These are phyloP conservation scores for Schwanniomyces sp. DNA, from an alignment of 805 yeast species.

Conservation along the genomic window DNA sequence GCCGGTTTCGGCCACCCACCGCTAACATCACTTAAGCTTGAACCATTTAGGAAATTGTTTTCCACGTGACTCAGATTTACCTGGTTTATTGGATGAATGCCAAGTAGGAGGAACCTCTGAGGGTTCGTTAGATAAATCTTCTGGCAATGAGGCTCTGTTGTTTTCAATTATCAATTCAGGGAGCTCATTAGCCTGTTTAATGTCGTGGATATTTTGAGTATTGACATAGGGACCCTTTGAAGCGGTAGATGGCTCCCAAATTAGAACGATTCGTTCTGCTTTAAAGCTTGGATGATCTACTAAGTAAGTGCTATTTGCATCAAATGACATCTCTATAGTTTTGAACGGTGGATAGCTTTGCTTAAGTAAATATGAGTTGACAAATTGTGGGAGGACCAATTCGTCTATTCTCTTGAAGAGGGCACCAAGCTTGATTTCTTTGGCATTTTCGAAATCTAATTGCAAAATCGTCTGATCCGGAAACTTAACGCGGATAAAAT, in stretches of 20 bases:
- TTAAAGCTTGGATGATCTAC: slow-evolving; percentile 29
- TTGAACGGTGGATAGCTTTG: slow-evolving; percentile 41
- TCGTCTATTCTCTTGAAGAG: slow-evolving; percentile 36
- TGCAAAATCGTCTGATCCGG: slow-evolving; percentile 40
- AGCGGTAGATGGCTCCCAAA: slow-evolving; percentile 29
- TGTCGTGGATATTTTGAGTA: slow-evolving; percentile 9
- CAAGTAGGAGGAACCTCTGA: background rate
- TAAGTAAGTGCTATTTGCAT: slow-evolving; percentile 23
- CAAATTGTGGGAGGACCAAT: slow-evolving; percentile 23
- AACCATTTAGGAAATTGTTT: slow-evolving; percentile 25
- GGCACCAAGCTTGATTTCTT: slow-evolving; percentile 31
- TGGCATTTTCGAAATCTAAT: slow-evolving; percentile 26
- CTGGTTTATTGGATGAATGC: background rate
- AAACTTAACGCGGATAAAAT: slow-evolving; percentile 34
- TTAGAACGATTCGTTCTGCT: slow-evolving; percentile 28
- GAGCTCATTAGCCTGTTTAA: slow-evolving; percentile 26
- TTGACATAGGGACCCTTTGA: slow-evolving; percentile 26
- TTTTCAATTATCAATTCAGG: slow-evolving; percentile 37
- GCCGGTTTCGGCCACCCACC: background rate
- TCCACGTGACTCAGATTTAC: background rate
- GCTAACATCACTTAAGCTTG: slow-evolving; percentile 9
- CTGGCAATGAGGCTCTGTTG: slow-evolving; percentile 31
- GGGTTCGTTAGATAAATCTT: slow-evolving; percentile 12
- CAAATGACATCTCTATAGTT: slow-evolving; percentile 25
- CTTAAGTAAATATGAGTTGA: slow-evolving; percentile 30